Base-by-base conservation (phyloP, 2,329 filamentous ascomycete genomes). In the Diaporthe sp. region DNA sequence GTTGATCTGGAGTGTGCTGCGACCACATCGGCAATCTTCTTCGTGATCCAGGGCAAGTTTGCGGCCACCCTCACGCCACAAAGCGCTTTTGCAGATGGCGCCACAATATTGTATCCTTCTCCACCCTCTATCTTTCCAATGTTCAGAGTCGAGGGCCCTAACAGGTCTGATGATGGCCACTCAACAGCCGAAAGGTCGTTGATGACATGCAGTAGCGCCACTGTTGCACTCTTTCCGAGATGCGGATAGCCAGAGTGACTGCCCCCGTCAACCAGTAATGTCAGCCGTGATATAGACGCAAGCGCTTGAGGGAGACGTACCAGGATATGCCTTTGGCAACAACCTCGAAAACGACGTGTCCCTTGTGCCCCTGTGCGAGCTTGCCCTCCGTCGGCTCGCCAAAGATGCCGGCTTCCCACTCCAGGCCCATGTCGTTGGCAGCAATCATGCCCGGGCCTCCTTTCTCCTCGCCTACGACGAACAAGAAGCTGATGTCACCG, bases 361-460 rank as follows among this genome's bases (percentile, higher is more conserved):
- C 93, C 82, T 95, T 95, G 84, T 95, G 93, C 12, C 93, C 93
- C 19, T 89, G 86, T 0, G 92, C 92, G 7, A 95, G 89, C 79
- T 92, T 93, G 53, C 89, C 86, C 78, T 95, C 93, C 0, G 93
- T 95, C 0, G 93, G 93, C 80, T 95, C 93, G 19, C 93, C 93
- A 80, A 95, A 95, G 78, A 92, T 91, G 76, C 93, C 88, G 8
- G 92, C 88, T 65, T 92, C 88, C 86, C 91, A 92, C 25, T 74
- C 80, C 78, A 88, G 77, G 71, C 85, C 82, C 57, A 90, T 81
- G 7, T 85, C 81, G 80, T 92, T 86, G 2, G 83, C 85, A 31
- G 81, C 82, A 44, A 76, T 65, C 93, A 95, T 95, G 8, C 93
- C 93, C 62, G 90, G 89, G 4, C 93, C 93, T 53, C 88, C 88